Evolutionary conservation across 345 rosid genomes (phyloP), one percentile per base, ranked within the genome.

Genomic region (Combretum micranthum): DNA sequence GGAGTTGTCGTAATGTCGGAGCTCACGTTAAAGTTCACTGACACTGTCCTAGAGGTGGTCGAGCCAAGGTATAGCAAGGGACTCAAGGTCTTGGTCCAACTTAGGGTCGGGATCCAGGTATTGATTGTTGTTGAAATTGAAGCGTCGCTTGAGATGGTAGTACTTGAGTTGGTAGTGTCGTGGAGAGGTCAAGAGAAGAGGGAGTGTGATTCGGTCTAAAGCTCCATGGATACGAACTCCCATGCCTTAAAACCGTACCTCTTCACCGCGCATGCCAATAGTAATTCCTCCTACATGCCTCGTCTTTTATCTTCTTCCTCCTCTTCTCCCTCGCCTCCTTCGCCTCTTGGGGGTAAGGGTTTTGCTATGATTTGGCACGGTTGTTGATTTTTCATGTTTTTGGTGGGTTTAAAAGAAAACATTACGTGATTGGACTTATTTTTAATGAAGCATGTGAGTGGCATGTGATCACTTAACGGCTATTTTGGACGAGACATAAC

Each of bases 231-330:
- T 12, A 86, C 87, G 61, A 83, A 80, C 15, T 82, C 89, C 97
- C 97, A 89, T 68, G 75, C 74, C 60, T 68, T 47, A 57, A 67
- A 70, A 50, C 97, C 95, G 66, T 90, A 87, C 46, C 95, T 88
- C 43, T 86, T 80, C 13, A 90, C 95, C 59, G 97, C 97, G 64
- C 73, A 81, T 22, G 91, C 91, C 43, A 89, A 75, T 52, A 89
- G 64, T 15, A 89, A 79, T 68, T 89, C 95, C 44, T 89, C 95
- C 84, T 83, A 77, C 6, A 88, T 86, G 59, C 97, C 90, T 95
- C 97, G 87, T 47, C 69, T 43, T 22, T 52, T 6, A 6, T 49
- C 52, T 18, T 18, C 20, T 13, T 49, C 12, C 20, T 13, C 22
- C 18, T 49, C n/a, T n/a, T n/a, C n/a, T n/a, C n/a, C n/a, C n/a